These are phyloP conservation scores for Aspergillus sp. DNA, from an alignment of 2,329 filamentous ascomycete genomes.

Conservation along the genomic window DNA sequence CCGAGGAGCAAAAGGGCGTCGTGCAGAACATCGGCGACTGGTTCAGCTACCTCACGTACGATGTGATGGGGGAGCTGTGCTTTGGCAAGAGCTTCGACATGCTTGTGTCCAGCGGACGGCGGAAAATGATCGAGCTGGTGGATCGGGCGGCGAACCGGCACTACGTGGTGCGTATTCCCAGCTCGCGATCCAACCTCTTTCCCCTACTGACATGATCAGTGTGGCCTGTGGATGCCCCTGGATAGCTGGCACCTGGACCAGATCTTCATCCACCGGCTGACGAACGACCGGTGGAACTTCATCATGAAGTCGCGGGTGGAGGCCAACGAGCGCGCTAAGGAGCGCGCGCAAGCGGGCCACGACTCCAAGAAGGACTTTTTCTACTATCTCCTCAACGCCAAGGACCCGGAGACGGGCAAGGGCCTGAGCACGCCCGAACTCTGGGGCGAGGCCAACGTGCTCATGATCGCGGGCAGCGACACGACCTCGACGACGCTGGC, in stretches of 20 bases:
- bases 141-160: conserved; percentile 67
- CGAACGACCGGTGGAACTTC: conserved; percentile 65
- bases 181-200: neutral
- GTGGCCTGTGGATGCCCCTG: conserved; percentile 69
- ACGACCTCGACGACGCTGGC: conserved; percentile 65
- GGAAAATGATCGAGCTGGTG: conserved; percentile 66
- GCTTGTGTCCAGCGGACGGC: conserved; percentile 46
- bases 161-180: conserved; percentile 56
- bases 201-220: conserved; percentile 43
- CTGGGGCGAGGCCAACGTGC: conserved; percentile 68
- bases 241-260: conserved; percentile 66
- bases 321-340: conserved; percentile 63
- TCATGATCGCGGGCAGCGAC: conserved; percentile 71
- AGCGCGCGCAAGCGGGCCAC: conserved; percentile 56
- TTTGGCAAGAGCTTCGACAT: conserved; percentile 54
- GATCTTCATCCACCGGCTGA: conserved; percentile 65
- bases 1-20: conserved; percentile 18
- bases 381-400: conserved; percentile 70
- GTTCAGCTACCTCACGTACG: conserved; percentile 49
- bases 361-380: conserved; percentile 73
- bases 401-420: conserved; percentile 68
- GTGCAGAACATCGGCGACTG: conserved; percentile 37
- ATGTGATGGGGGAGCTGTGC: conserved; percentile 52
- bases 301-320: conserved; percentile 70
- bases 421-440: conserved; percentile 66